These are phyloP conservation scores for Starmerella stellata DNA, from an alignment of 805 yeast species.

Conservation along the genomic window DNA sequence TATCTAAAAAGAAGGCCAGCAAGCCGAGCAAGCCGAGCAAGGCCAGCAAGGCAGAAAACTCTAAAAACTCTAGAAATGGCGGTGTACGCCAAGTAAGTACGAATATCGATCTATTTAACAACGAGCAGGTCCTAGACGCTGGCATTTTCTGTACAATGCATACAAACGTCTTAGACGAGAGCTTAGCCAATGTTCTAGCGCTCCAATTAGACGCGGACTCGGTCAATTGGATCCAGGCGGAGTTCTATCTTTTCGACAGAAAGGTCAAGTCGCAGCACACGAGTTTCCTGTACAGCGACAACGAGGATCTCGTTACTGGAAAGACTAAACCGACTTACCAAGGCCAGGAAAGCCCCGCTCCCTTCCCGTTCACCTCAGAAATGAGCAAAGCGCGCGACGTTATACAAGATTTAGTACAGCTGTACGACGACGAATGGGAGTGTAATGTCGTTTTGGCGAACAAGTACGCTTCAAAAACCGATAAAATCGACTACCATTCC, in stretches of 20 bases:
- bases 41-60: conserved; percentile 1
- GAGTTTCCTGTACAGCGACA: conserved; percentile 25
- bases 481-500: conserved; percentile 55
- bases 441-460: conserved; percentile 41
- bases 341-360: conserved; percentile 23
- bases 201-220: conserved; percentile 28
- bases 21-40: neutral
- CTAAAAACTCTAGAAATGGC: conserved; percentile 5
- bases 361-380: conserved; percentile 26
- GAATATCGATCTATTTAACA: conserved; percentile 32
- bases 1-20: conserved; percentile 1
- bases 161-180: conserved; percentile 34
- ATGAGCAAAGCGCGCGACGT: conserved; percentile 27
- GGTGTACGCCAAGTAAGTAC: too few species aligned
- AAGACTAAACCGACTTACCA: conserved; percentile 21
- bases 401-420: conserved; percentile 28
- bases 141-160: conserved; percentile 35
- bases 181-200: conserved; percentile 32
- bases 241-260: conserved; percentile 47
- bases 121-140: conserved; percentile 30
- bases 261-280: conserved; percentile 42
- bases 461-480: conserved; percentile 32
- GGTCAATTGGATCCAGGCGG: conserved; percentile 26
- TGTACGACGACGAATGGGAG: conserved; percentile 30
- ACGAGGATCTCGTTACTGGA: conserved; percentile 12